phyloP scores from a whole-genome alignment of 1,284 basidiomycete genomes.

The Irpex rosettiformis region DNA sequence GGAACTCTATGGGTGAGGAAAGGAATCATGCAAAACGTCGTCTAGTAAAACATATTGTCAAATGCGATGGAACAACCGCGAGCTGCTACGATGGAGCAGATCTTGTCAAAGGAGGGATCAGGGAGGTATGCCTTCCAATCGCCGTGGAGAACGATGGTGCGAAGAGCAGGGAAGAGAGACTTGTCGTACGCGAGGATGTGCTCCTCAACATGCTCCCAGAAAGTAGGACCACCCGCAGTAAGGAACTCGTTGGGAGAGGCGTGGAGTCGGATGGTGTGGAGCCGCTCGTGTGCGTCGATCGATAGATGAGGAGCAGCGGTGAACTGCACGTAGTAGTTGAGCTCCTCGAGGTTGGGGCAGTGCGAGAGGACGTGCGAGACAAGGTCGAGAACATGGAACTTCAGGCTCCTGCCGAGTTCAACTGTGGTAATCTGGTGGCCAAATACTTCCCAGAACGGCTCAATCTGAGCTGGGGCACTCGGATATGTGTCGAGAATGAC shows the following conservation, averaged over 20 bases:
- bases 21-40: neutral
- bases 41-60: neutral
- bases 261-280: constrained; percentile 49
- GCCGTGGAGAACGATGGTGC: constrained; percentile 42
- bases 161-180: constrained; percentile 36
- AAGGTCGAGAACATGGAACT: constrained; percentile 46
- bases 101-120: constrained; percentile 18
- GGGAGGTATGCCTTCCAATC: constrained; percentile 34
- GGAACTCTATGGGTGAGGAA: neutral
- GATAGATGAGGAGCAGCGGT: constrained; percentile 33
- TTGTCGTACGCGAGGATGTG: constrained; percentile 43
- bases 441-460: constrained; percentile 43
- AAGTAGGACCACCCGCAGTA: constrained; percentile 27
- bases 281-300: constrained; percentile 28
- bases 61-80: neutral
- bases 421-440: constrained; percentile 49
- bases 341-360: constrained; percentile 44
- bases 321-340: constrained; percentile 59
- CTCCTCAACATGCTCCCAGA: constrained; percentile 40
- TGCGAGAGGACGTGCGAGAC: constrained; percentile 41
- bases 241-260: constrained; percentile 41
- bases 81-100: neutral
- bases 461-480: constrained; percentile 31
- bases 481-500: constrained; percentile 43
- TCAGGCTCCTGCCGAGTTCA: constrained; percentile 54